Conservation (phyloP, 371 early-diverging fungal species). For the Entomophthora muscae region DNA sequence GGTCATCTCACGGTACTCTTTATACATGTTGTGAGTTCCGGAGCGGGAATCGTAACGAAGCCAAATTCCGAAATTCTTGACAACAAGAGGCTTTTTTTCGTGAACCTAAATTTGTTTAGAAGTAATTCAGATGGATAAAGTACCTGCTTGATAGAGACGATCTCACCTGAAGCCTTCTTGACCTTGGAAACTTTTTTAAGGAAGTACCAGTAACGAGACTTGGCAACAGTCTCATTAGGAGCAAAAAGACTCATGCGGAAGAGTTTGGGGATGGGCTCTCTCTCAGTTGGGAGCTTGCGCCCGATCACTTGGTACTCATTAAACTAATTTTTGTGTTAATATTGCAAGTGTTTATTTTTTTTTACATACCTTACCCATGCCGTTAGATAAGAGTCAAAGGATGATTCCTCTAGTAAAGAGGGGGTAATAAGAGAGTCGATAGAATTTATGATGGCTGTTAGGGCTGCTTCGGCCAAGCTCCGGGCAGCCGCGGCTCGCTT, state of each 20-base stretch:
- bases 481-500: too few relatives aligned
- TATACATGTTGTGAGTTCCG: slow-evolving; percentile 99
- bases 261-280: slow-evolving; percentile 88
- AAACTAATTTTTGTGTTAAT: not conserved
- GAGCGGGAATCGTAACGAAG: slow-evolving; percentile 98
- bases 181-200: slow-evolving; percentile 97
- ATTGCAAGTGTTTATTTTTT: not conserved
- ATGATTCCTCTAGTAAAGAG: too few relatives aligned
- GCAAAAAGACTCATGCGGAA: slow-evolving; percentile 98
- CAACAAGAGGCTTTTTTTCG: slow-evolving; percentile 82
- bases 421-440: too few relatives aligned
- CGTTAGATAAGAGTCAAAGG: too few relatives aligned
- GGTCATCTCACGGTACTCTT: slow-evolving; percentile 98
- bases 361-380: not conserved
- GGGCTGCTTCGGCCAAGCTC: too few relatives aligned
- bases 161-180: slow-evolving; percentile 95
- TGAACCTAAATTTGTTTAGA: slow-evolving; percentile 38
- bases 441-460: too few relatives aligned
- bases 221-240: slow-evolving; percentile 96
- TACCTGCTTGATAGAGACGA: slow-evolving; percentile 93
- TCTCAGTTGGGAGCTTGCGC: slow-evolving; percentile 85
- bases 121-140: not conserved
- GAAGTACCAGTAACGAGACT: slow-evolving; percentile 99
- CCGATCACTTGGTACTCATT: slow-evolving; percentile 75
- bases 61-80: slow-evolving; percentile 99